Conservation (phyloP, 306 rosid species). For the Aeschynomene evenia region DNA sequence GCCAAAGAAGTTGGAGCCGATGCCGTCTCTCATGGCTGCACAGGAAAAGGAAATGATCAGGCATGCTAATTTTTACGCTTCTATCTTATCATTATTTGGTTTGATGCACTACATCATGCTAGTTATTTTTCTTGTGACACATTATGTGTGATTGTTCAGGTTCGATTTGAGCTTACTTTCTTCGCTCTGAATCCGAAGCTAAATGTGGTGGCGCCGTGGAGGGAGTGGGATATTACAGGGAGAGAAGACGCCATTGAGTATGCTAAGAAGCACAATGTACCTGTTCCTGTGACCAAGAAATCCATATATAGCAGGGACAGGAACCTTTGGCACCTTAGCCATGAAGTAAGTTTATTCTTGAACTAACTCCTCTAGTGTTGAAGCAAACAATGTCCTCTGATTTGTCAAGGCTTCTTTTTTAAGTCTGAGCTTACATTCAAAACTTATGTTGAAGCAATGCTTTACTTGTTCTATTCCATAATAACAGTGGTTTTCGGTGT, state of each 20-base stretch:
- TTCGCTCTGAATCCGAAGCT: constrained; percentile 89
- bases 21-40: constrained; percentile 96
- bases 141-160: constrained; percentile 42
- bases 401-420: neutral
- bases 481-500: too few species aligned
- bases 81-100: constrained; percentile 5
- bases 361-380: neutral
- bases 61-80: constrained; percentile 36
- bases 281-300: constrained; percentile 94
- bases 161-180: constrained; percentile 91
- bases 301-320: constrained; percentile 98
- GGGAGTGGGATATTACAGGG: constrained; percentile 97
- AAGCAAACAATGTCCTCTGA: constrained; percentile 1
- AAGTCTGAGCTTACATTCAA: neutral
- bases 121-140: constrained; percentile 15
- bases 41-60: constrained; percentile 99
- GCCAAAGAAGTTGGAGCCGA: constrained; percentile 96
- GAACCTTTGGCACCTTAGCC: constrained; percentile 98
- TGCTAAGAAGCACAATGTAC: constrained; percentile 86
- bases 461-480: too few species aligned
- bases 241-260: constrained; percentile 92
- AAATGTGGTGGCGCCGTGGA: constrained; percentile 95
- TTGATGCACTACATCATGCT: neutral
- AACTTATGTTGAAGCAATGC: too few species aligned
- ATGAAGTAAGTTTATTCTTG: constrained; percentile 58